phyloP scores from a whole-genome alignment of 2,329 filamentous ascomycete genomes.

The Aureobasidium sp. region DNA sequence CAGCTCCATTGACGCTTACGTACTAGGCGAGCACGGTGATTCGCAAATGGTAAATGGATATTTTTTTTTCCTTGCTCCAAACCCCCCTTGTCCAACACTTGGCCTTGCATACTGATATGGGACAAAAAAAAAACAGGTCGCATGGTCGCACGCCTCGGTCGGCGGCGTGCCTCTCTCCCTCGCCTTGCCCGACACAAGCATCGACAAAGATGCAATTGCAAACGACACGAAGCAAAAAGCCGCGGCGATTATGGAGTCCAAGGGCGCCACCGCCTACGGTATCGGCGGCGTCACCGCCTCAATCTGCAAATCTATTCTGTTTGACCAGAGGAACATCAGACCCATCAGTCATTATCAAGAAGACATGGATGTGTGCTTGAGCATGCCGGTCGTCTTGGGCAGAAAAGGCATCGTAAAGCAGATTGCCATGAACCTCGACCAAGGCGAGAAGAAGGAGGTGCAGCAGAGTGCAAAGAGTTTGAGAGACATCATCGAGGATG shows the following conservation, averaged over 20 bases:
- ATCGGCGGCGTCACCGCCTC: slow-evolving; percentile 43
- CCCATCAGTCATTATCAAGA: slow-evolving; percentile 46
- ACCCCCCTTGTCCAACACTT: neutral
- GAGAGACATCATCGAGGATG: slow-evolving; percentile 32
- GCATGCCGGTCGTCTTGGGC: slow-evolving; percentile 44
- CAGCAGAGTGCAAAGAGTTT: slow-evolving; percentile 32
- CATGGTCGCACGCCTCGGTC: slow-evolving; percentile 41
- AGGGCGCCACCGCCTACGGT: slow-evolving; percentile 46
- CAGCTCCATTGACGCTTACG: slow-evolving; percentile 38
- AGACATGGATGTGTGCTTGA: slow-evolving; percentile 44
- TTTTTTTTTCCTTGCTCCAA: too few relatives aligned
- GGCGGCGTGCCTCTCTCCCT: slow-evolving; percentile 36
- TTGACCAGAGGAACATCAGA: slow-evolving; percentile 41
- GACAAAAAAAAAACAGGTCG: slow-evolving; percentile 24
- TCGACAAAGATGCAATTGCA: slow-evolving; percentile 34
- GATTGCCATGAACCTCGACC: slow-evolving; percentile 31
- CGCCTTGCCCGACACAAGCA: slow-evolving; percentile 23
- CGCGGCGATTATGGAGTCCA: slow-evolving; percentile 42
- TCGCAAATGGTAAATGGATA: slow-evolving; percentile 39
- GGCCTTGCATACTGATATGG: neutral
- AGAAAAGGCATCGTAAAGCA: slow-evolving; percentile 40
- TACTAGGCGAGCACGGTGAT: slow-evolving; percentile 45
- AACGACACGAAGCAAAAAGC: slow-evolving; percentile 42
- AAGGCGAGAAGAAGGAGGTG: slow-evolving; percentile 30
- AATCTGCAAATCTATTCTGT: slow-evolving; percentile 46